Base-by-base conservation (phyloP, 228 moss, liverwort and hornwort genomes). In the Sphagnum magellanicum region DNA sequence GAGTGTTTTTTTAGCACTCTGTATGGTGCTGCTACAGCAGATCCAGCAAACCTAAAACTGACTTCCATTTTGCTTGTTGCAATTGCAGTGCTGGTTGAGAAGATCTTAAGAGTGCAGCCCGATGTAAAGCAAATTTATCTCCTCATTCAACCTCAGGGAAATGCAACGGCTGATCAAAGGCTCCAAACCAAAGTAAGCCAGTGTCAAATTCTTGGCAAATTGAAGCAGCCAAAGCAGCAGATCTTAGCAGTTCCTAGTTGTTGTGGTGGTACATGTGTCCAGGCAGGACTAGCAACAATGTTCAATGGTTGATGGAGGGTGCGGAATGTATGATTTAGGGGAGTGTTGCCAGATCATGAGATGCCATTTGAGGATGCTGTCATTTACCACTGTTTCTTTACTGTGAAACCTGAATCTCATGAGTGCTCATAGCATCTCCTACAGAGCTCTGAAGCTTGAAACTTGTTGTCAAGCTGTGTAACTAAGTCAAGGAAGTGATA, bases 41-140 rank as follows among this genome's bases (percentile, higher is more conserved):
- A 6, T n/a, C 32, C 14, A 15, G 6, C 61, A 61, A 17, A 0
- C 6, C 8, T 61, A 32, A 6, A 57, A 57, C 13, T 57, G 55
- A 8, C 8, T 57, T 57, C 55, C 55, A 57, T 8, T 13, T 57
- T 8, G 8, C 55, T 55, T 55, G 55, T 8, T 55, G 12, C 55
- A 55, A 47, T 57, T 67, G 46, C 88, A 92, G 92, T 92, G 63
- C 73, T 89, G 77, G 89, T 89, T 77, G 92, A 92, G 75, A 92
- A 87, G 66, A 92, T 89, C 10, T 79, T 92, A 78, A 85, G 90
- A 70, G 85, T 85, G 50, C 92, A 92, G 76, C 92, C 92, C 6
- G 85, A 78, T 51, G 85, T 92, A 53, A 90, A 83, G 52, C 85
- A 87, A 70, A 64, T 92, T 61, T 92, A 85, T 73, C 72, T 92